Evolutionary conservation across 1,139 yeast species (phyloP).

Genomic region (Debaryomyces robertsiae): DNA sequence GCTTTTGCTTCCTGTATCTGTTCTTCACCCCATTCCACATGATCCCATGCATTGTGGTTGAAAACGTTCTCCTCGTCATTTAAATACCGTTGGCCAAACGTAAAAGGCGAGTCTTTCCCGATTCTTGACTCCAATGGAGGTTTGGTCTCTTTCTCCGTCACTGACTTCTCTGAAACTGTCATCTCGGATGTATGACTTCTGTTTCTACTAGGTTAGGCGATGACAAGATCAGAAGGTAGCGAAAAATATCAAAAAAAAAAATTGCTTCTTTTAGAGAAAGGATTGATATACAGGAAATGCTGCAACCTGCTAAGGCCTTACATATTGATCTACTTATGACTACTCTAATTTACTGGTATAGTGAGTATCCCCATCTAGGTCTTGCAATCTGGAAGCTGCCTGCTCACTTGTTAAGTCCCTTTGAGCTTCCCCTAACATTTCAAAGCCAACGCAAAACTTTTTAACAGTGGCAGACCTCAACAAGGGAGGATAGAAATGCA

Average conservation of each 20-base stretch:
- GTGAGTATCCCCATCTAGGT: constrained; percentile 43
- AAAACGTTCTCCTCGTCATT: constrained; percentile 79
- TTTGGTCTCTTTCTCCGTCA: constrained; percentile 19
- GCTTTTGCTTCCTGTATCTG: constrained; percentile 76
- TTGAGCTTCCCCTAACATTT: constrained; percentile 78
- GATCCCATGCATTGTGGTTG: constrained; percentile 96
- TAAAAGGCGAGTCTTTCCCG: constrained; percentile 88
- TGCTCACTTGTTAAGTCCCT: constrained; percentile 77
- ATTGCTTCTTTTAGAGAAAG: too few relatives aligned
- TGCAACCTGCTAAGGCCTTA: not conserved
- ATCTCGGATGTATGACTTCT: not conserved
- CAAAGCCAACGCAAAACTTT: constrained; percentile 78
- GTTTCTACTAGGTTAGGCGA: not conserved
- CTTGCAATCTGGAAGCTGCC: constrained; percentile 62
- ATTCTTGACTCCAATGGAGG: constrained; percentile 56
- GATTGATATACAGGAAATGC: constrained; percentile 3
- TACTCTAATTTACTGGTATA: constrained; percentile 23
- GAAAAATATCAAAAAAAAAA: constrained; percentile 3
- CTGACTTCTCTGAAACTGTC: not conserved
- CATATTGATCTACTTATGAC: not conserved
- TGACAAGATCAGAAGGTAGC: not conserved
- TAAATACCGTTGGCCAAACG: constrained; percentile 84
- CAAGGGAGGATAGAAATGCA: constrained; percentile 80
- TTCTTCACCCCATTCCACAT: constrained; percentile 96
- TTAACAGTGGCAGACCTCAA: constrained; percentile 74